phyloP scores from a whole-genome alignment of 202 grass and related monocot species.

The Schoenoplectus tabernaemontani region DNA sequence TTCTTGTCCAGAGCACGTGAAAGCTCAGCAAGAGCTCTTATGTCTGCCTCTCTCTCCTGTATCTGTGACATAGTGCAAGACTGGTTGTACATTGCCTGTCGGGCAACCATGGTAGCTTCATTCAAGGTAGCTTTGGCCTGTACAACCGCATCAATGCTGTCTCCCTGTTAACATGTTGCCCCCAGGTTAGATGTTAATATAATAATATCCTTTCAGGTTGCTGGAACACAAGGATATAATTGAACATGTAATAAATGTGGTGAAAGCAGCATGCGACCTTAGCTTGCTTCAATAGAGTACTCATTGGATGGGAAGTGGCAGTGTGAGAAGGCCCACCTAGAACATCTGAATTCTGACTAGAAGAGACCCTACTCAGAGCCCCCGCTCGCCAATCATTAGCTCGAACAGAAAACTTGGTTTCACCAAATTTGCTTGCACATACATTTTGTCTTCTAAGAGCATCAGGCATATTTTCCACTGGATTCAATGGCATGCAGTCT shows the following conservation, averaged over 20 bases:
- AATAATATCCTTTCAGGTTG: not conserved
- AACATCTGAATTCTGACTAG: conserved; percentile 39
- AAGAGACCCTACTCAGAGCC: conserved; percentile 34
- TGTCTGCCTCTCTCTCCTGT: conserved; percentile 98
- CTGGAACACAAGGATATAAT: not conserved
- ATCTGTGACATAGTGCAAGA: conserved; percentile 84
- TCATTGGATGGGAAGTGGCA: conserved; percentile 51
- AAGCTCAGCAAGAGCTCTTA: conserved; percentile 92
- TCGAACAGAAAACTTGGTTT: conserved; percentile 46
- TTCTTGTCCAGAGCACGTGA: conserved; percentile 93
- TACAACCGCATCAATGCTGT: conserved; percentile 69
- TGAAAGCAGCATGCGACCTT: conserved; percentile 37
- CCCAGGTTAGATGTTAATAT: conserved; percentile 19
- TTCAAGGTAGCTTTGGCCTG: conserved; percentile 76
- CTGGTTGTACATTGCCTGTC: conserved; percentile 83
- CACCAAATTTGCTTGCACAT: conserved; percentile 50
- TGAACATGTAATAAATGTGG: conserved; percentile 16
- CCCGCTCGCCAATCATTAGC: conserved; percentile 49
- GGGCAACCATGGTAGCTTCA: conserved; percentile 57
- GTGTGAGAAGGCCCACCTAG: conserved; percentile 35
- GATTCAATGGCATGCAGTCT: conserved; percentile 89
- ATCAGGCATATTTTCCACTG: conserved; percentile 85
- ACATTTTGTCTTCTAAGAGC: conserved; percentile 52
- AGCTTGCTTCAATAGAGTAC: conserved; percentile 57
- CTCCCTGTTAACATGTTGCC: conserved; percentile 40